Base-by-base conservation (phyloP, 768 basidiomycete species). In the Solioccasus polychromus region DNA sequence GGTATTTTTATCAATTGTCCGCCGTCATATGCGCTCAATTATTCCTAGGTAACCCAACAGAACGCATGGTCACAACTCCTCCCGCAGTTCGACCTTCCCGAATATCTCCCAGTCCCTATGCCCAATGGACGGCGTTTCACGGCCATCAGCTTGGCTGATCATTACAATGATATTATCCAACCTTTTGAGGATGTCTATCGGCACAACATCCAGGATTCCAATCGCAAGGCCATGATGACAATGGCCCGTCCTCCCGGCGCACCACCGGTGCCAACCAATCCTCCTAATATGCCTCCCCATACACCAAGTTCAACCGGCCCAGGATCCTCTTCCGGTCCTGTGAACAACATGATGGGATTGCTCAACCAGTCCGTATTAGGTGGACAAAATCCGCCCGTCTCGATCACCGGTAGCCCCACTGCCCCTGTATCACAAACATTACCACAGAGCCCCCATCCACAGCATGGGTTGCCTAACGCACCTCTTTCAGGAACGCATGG, bases 131-230 rank as follows among this genome's bases (percentile, higher is more conserved):
- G 71, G 20, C 70, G 70, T 5, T 64, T 76, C 28, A 77, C 79
- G 10, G 75, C 79, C n/a, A 58, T 59, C 31, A 53, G 76, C 49
- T 66, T 89, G 40, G 73, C 71, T 19, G 72, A 78, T 39, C 76
- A 81, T 58, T 92, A 88, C 63, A 73, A 69, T 63, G 68, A 62
- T 14, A 71, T 92, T 46, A 68, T 90, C 19, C 68, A 70, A 30
- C 85, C 87, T 3, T 88, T 91, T 54, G 89, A 92, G 64, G 83
- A 86, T 26, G 62, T 70, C 24, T 85, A 83, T 61, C 76, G 77
- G 62, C 79, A 75, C 50, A 86, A 79, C 54, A 37, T 82, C 34
- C 74, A 74, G 45, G 82, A 82, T 28, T 70, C 80, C 42, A 82
- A 79, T 50, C 78, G 77, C 55, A 79, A 76, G 52, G 71, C 73